phyloP scores from a whole-genome alignment of 2,329 filamentous ascomycete species.

The Trichophyton rubrum region DNA sequence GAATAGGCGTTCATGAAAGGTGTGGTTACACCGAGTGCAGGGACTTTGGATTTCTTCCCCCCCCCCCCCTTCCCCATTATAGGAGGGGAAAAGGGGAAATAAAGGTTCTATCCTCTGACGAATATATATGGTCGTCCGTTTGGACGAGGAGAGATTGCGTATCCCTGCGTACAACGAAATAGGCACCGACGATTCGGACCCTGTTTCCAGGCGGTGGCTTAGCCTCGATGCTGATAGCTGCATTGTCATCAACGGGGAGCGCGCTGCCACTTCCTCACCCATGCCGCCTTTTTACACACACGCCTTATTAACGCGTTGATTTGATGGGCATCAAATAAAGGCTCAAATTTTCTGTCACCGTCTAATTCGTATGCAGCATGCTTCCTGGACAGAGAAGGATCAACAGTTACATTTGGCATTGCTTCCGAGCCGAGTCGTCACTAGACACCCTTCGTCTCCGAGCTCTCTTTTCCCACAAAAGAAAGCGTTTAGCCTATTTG shows the following conservation, averaged over 20 bases:
- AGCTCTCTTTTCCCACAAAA: neutral
- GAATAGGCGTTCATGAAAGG: neutral
- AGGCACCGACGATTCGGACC: neutral
- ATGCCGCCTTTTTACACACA: neutral
- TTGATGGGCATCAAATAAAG: neutral
- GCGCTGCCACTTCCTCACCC: neutral
- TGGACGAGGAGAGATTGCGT: neutral
- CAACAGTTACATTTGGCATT: neutral
- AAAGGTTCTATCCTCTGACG: neutral
- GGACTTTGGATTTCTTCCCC: neutral
- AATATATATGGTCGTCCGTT: neutral
- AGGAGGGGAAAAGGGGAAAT: neutral
- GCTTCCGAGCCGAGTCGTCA: neutral
- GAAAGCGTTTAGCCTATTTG: neutral
- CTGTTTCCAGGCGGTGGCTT: neutral
- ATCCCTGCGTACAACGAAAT: neutral
- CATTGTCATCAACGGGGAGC: neutral
- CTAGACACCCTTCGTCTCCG: neutral
- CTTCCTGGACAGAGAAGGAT: neutral
- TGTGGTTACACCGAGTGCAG: neutral
- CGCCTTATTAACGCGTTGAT: neutral
- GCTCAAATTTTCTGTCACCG: no score
- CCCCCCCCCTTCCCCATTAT: no score
- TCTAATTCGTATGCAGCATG: no score
- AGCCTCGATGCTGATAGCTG: neutral